Percentiles rank a stretch among this genome's conserved stretches.
These are phyloP conservation scores for Pouteria campechiana DNA, from an alignment of 179 eudicot genomes.

Conservation along the genomic window DNA sequence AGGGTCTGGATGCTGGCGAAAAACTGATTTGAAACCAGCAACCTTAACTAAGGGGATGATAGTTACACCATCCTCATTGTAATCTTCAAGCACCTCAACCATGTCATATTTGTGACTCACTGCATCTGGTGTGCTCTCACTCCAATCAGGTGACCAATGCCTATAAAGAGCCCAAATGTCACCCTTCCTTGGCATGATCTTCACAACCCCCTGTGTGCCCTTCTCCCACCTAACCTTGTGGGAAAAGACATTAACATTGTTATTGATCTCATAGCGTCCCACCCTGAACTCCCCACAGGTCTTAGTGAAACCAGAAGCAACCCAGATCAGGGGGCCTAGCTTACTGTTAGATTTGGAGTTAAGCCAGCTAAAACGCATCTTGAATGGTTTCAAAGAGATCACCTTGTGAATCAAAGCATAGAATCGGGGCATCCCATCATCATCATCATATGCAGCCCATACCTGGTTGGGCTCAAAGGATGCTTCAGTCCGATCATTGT, in stretches of 20 bases:
- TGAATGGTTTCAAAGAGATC: conserved; percentile 47
- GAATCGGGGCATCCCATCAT: conserved; percentile 92
- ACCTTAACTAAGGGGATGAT: conserved; percentile 65
- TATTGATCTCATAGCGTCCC: conserved; percentile 26
- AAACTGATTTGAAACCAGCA: conserved; percentile 80
- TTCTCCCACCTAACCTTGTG: conserved; percentile 54
- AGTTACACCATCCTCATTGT: conserved; percentile 55
- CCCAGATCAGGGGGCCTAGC: conserved; percentile 57
- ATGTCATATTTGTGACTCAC: conserved; percentile 64
- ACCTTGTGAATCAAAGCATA: conserved; percentile 71
- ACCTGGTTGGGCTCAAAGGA: conserved; percentile 71
- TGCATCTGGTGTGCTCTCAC: conserved; percentile 34
- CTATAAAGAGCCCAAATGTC: conserved; percentile 77
- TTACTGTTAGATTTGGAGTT: conserved; percentile 56
- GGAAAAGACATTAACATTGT: conserved; percentile 66
- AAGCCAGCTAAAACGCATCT: conserved; percentile 56
- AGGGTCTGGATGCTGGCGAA: conserved; percentile 35
- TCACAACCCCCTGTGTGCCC: conserved; percentile 65
- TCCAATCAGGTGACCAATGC: conserved; percentile 82
- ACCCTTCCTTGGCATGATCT: conserved; percentile 71
- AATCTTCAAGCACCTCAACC: conserved; percentile 80
- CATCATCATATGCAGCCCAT: conserved; percentile 87
- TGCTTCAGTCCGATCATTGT: conserved; percentile 61
- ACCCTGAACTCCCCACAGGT: conserved; percentile 76
- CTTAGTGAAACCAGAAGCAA: conserved; percentile 53